Evolutionary conservation across 106 monocot genomes (phyloP).

Genomic region (Dendrobium chrysotoxum): DNA sequence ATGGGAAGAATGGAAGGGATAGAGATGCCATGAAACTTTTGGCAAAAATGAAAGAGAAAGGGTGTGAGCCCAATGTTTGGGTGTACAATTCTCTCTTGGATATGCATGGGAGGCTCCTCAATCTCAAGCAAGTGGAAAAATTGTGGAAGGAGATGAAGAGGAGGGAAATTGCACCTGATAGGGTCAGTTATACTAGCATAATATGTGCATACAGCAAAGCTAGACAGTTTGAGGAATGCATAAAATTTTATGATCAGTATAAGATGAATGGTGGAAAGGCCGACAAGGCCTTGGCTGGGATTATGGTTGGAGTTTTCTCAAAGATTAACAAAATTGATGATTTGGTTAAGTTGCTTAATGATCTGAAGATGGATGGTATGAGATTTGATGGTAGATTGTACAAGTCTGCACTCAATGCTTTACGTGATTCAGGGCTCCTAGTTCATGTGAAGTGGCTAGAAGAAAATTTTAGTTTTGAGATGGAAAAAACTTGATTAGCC

Average conservation of each 20-base stretch:
- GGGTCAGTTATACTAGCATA: conserved; percentile 61
- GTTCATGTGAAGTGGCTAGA: conserved; percentile 48
- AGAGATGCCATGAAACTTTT: conserved; percentile 71
- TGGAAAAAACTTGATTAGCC: conserved; percentile 37
- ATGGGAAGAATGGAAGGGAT: conserved; percentile 50
- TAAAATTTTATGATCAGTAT: conserved; percentile 54
- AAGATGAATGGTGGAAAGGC: conserved; percentile 38
- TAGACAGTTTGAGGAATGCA: conserved; percentile 47
- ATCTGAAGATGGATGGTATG: conserved; percentile 38
- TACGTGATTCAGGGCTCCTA: conserved; percentile 66
- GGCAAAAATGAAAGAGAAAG: conserved; percentile 76
- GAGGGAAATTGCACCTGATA: conserved; percentile 44
- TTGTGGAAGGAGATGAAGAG: conserved; percentile 89
- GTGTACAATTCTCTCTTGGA: conserved; percentile 79
- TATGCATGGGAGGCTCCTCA: conserved; percentile 43
- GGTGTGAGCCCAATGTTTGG: conserved; percentile 75
- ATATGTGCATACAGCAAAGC: conserved; percentile 55
- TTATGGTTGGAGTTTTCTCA: conserved; percentile 84
- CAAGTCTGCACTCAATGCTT: conserved; percentile 58
- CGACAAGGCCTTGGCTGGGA: conserved; percentile 60
- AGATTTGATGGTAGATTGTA: conserved; percentile 58
- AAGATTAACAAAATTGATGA: conserved; percentile 51
- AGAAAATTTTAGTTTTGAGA: conserved; percentile 30
- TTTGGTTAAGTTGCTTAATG: conserved; percentile 49
- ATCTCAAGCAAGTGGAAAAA: conserved; percentile 62